Percentiles rank a stretch among this genome's conserved stretches.
These are phyloP conservation scores for Nymphaea colorata DNA, from an alignment of 164 flowering plant genomes.

Conservation along the genomic window DNA sequence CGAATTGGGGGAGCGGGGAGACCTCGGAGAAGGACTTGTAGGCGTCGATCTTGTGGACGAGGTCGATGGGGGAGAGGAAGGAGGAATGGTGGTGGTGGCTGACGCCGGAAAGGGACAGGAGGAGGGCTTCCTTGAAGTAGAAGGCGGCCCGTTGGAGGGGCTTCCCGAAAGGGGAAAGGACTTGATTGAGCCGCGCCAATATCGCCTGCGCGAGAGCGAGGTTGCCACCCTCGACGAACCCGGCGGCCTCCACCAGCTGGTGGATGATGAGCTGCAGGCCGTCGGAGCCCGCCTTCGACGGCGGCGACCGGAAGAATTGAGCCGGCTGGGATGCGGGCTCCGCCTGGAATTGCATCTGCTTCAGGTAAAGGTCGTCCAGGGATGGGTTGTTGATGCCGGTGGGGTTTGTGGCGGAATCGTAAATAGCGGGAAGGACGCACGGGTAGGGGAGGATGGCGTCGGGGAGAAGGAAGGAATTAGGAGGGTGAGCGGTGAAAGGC, in stretches of 20 bases:
- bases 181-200: constrained; percentile 78
- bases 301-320: neutral
- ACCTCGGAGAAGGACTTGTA: constrained; percentile 52
- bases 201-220: constrained; percentile 57
- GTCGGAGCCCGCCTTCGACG: neutral
- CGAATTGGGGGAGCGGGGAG: constrained; percentile 70
- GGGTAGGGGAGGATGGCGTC: constrained; percentile 10
- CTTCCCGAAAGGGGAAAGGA: constrained; percentile 41
- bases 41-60: constrained; percentile 53
- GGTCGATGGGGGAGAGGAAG: constrained; percentile 27
- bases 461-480: constrained; percentile 14
- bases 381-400: neutral
- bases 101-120: constrained; percentile 12
- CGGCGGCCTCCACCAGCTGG: constrained; percentile 63
- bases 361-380: neutral
- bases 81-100: constrained; percentile 20
- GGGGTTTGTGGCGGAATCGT: neutral
- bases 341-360: neutral
- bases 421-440: neutral
- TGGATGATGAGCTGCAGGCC: constrained; percentile 27
- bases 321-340: neutral
- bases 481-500: constrained; percentile 5
- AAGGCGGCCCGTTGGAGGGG: constrained; percentile 80
- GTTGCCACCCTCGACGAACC: constrained; percentile 56
- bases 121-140: constrained; percentile 83